Evolutionary conservation across 2,329 filamentous ascomycete species (phyloP), one percentile per base, ranked within the genome.

Genomic region (Aquanectria penicillioides): DNA sequence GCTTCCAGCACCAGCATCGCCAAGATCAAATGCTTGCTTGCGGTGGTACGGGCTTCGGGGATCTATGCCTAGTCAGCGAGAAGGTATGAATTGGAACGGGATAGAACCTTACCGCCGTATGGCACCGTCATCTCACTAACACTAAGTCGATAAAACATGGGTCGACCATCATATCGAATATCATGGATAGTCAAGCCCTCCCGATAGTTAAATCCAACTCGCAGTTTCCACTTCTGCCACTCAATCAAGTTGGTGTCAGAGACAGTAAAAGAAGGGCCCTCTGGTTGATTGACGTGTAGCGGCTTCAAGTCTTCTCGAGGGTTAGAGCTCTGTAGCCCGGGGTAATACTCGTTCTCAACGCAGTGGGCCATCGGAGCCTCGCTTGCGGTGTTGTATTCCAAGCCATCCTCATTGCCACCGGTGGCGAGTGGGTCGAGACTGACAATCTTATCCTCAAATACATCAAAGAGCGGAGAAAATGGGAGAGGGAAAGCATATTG

Each of bases 161-260:
- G 86, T 17, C 88, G 81, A 33, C 83, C 82, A 64, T 89, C 86
- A 68, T 90, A 92, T 69, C 81, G 81, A 12, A 93, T 75, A 64
- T 92, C 88, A 69, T 92, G 88, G 3, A 93, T 78, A 3, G 89
- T 87, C 6, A 86, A 83, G 8, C 89, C 89, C 72, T 92, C 90
- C 2, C 90, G 81, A 37, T 85, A 82, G 72, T 89, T 92, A 77
- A 90, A 91, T 28, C 84, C 83, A 4, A 93, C 81, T 10, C 89
- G 80, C 75, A 93, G 88, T 2, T 83, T 80, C 89, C 89, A 92
- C 66, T 89, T 87, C 71, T 89, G 85, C 87, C 86, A 89, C 54
- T 81, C 74, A 5, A 87, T 65, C 13, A 53, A 13, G 20, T 78
- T 78, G 66, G 83, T 75, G 41, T 60, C 78, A n/a, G n/a, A n/a